Evolutionary conservation across 75 land plant genomes (phyloP), one percentile per base, ranked within the genome.

Genomic region (Azolla pinnata): DNA sequence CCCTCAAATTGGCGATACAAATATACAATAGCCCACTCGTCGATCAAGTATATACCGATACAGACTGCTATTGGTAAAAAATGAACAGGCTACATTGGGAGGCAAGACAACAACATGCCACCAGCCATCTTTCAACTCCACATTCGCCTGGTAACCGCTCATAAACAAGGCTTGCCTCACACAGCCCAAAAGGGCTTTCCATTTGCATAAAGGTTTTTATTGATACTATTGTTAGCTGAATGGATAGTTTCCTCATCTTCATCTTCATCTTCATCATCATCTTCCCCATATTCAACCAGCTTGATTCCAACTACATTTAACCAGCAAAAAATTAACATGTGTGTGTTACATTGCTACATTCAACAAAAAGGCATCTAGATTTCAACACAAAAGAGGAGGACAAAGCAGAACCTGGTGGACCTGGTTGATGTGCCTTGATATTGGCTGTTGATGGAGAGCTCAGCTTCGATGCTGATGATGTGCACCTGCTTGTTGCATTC

Each of bases 241-340:
- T 38, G n/a, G 0, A 34, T 1, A 25, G 32, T 8, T 26, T 51
- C 32, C 67, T 69, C 61, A 34, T 64, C 56, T 5, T 29, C 10
- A 24, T 25, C 58, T 26, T 65, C 71, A 10, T 55, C 67, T 4
- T 86, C 90, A 29, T 86, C 90, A n/a, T 87, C 91, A 16, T 86
- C 90, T 24, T 87, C 91, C 7, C 87, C 91, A 73, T 87, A 87
- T 62, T 81, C 91, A 68, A 79, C 71, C 26, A 87, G 80, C 73
- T 83, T 78, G 31, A 73, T 46, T 49, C 74, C 60, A 32, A 75
- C 67, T 59, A 63, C 82, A 32, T 44, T 40, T 25, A 35, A 45
- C 31, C 60, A 46, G 53, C 23, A 53, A 1, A 4, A 26, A 23
- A 14, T 27, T 21, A 27, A 27, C 51, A 30, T 38, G 30, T 2